Percentiles rank a stretch among this genome's conserved stretches.
These are phyloP conservation scores for Ustilago xerochloae DNA, from an alignment of 1,284 basidiomycete genomes.

Conservation along the genomic window DNA sequence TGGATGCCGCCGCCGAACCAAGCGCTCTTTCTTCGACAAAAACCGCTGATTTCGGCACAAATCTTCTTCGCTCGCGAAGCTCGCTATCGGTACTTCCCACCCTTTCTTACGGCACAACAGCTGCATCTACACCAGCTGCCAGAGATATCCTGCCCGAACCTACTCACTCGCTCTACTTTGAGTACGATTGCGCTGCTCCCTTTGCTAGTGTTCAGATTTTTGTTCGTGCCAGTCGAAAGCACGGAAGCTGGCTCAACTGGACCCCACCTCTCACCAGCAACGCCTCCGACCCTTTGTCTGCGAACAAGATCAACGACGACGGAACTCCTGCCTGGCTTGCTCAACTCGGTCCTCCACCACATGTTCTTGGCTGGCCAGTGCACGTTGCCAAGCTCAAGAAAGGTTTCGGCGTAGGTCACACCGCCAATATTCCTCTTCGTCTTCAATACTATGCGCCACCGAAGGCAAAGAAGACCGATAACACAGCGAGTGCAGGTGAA, in stretches of 20 bases:
- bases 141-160: slow-evolving; percentile 26
- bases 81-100: slow-evolving; percentile 40
- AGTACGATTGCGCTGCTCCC: slow-evolving; percentile 62
- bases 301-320: slow-evolving; percentile 5
- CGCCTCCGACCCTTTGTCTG: slow-evolving; percentile 14
- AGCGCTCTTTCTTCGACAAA: background rate
- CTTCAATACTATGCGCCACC: slow-evolving; percentile 57
- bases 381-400: slow-evolving; percentile 50
- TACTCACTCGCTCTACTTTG: slow-evolving; percentile 60
- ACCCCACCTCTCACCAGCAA: slow-evolving; percentile 1
- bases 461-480: slow-evolving; percentile 17
- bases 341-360: slow-evolving; percentile 53
- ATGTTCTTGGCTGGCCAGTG: slow-evolving; percentile 62
- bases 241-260: slow-evolving; percentile 59
- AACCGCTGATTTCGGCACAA: slow-evolving; percentile 16
- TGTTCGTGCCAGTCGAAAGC: slow-evolving; percentile 59
- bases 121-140: background rate
- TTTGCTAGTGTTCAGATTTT: slow-evolving; percentile 60
- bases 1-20: background rate
- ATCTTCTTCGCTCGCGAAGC: slow-evolving; percentile 26
- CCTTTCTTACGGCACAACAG: slow-evolving; percentile 22
- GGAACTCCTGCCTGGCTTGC: slow-evolving; percentile 25
- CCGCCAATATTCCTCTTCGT: slow-evolving; percentile 39
- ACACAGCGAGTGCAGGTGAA: background rate
- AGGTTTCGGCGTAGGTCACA: slow-evolving; percentile 48